Evolutionary conservation across 208 protist genomes (phyloP), one percentile per base, ranked within the genome.

Genomic region (Wallacemonas collosoma): DNA sequence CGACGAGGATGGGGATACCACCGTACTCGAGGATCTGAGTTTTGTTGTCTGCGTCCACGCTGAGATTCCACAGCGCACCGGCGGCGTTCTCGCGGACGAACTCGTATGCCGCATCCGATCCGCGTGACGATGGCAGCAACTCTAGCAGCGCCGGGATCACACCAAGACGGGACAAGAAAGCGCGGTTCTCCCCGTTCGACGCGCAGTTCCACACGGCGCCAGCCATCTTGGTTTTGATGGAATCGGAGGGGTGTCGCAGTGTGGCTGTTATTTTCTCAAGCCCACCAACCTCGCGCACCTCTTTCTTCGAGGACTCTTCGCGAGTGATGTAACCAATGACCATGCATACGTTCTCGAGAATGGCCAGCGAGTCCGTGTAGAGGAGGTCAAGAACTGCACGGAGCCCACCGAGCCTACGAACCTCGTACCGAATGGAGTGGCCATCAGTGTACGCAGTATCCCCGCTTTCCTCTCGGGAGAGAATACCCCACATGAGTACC

Each of bases 161-260:
- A 14, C 93, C 93, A 47, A 97, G 89, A 50, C 96, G 78, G 14
- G 90, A 87, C n/a, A 98, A 72, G 51, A 87, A 85, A 14, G 82
- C 75, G 44, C 94, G 91, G 73, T 98, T 98, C 61, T 97, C 93
- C 8, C 83, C 78, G 54, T 95, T 96, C 2, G 93, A 95, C 7
- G 90, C 93, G 68, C 95, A 98, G 79, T 98, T 98, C 95, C 95
- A 98, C 15, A 98, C 75, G 1, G 93, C 93, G 9, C 93, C 95
- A 41, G 93, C 93, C 82, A 95, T 91, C 66, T 97, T 97, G 4
- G 90, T 94, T 62, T 97, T 93, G 75, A 97, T 97, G 15, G 88
- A 93, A 41, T 94, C 91, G 35, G 81, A 95, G 0, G 91, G 91
- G 67, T 96, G 90, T n/a, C 88, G 86, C 57, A 97, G 83, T 26